Conservation (phyloP, 2,329 filamentous ascomycete genomes). For the Pseudocercospora vitis region DNA sequence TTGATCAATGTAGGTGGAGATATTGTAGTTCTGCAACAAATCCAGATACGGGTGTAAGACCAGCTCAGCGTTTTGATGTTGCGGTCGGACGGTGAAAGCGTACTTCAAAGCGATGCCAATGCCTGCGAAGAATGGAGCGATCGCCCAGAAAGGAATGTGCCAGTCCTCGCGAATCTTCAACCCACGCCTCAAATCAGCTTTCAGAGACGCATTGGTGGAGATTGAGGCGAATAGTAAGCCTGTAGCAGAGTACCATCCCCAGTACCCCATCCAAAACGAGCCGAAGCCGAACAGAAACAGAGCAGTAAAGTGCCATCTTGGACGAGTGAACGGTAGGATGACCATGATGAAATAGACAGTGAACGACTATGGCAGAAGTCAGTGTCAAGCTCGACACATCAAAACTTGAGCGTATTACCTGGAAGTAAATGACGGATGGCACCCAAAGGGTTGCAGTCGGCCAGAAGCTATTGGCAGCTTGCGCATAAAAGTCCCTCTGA, state of each 20-base stretch:
- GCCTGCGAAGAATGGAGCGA: conserved; percentile 18
- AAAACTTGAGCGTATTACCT: conserved; percentile 24
- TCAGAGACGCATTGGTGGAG: conserved; percentile 24
- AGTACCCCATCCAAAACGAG: conserved; percentile 35
- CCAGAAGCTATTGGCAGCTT: conserved; percentile 46
- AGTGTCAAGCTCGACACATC: background rate
- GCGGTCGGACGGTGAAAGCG: conserved; percentile 29
- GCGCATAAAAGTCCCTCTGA: conserved; percentile 40
- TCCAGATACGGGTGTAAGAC: conserved; percentile 33
- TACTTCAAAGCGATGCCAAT: conserved; percentile 33
- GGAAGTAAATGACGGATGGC: conserved; percentile 47
- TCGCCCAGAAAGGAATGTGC: conserved; percentile 26
- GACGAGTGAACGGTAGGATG: conserved; percentile 47
- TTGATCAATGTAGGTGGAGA: conserved; percentile 18
- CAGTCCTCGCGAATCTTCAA: conserved; percentile 25
- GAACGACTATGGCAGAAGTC: conserved; percentile 37
- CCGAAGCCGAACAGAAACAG: conserved; percentile 32
- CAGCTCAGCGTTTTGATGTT: conserved; percentile 30
- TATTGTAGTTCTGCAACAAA: conserved; percentile 24
- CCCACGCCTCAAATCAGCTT: conserved; percentile 25
- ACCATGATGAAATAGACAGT: conserved; percentile 53
- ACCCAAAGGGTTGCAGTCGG: conserved; percentile 51
- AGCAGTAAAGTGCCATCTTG: conserved; percentile 43
- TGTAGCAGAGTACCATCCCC: conserved; percentile 36
- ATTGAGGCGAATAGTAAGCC: conserved; percentile 33